Base-by-base conservation (phyloP, 768 basidiomycete species). In the Lactarius hengduanensis region DNA sequence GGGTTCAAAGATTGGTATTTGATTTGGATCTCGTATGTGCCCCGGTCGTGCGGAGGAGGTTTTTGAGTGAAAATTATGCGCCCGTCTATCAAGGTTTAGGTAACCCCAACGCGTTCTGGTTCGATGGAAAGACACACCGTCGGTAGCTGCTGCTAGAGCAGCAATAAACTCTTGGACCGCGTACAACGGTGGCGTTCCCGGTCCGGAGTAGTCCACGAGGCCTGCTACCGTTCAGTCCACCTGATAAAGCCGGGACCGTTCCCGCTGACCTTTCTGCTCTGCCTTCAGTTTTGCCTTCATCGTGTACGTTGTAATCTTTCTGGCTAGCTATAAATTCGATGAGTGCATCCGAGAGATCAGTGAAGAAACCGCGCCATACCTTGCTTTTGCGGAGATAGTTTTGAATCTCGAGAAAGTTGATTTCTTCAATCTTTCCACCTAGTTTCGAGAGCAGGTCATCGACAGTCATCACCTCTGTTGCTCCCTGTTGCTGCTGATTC, bases 1-100 rank as follows among this genome's bases (percentile, higher is more conserved):
- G 97, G 96, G 72, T 98, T 98, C 28, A 99, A 83, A 22, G 94
- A 86, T 68, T 97, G 91, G 72, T 97, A 99, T 72, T 91, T 94
- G 61, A 98, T 78, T 65, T 89, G 87, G 5, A 91, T 15, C 45
- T 63, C 66, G 3, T 62, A 43, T 1, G 50, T 38, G 28, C n/a
- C 80, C 38, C 78, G 80, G 66, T 77, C 78, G 38, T 79, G 77
- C 18, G 73, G 79, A 22, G 76, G 69, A 3, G 74, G 71, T 13
- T 79, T 59, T 26, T 55, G 76, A 1, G 77, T 75, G 20, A 86
- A 76, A 10, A 87, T 84, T 11, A 95, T 79, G 32, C 92, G 84
- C 0, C 93, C 93, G 71, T 95, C 93, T 92, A 59, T 4, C 69
- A n/a, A 32, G 13, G 16, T 22, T 58, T 9, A 63, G 50, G 16